Conservation (phyloP, 768 basidiomycete species). For the Lactifluus echinatus region DNA sequence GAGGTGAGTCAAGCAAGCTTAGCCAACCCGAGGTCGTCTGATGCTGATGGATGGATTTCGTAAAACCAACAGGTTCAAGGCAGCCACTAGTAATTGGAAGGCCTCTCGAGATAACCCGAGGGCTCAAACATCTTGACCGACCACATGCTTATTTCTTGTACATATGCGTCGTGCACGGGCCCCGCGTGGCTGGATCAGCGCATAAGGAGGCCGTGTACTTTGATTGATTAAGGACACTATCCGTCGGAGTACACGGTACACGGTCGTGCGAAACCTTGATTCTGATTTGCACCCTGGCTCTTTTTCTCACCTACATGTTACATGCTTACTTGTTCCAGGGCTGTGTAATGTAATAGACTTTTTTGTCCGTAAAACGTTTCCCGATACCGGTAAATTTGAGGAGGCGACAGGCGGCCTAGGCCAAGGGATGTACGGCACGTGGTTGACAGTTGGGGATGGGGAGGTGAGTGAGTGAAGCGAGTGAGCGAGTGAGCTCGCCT, state of each 20-base stretch:
- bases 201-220: neutral
- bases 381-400: neutral
- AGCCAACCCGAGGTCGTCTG: neutral
- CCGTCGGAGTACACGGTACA: neutral
- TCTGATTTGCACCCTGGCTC: constrained; percentile 2
- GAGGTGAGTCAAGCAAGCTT: constrained; percentile 37
- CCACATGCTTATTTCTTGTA: constrained; percentile 1
- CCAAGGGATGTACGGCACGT: neutral
- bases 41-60: constrained; percentile 2
- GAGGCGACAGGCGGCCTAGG: neutral
- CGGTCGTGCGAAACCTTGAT: constrained; percentile 2
- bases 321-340: neutral
- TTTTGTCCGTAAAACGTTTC: neutral
- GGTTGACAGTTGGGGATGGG: neutral
- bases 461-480: neutral
- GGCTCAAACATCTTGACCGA: constrained; percentile 13
- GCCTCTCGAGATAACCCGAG: constrained; percentile 47
- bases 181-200: neutral
- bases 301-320: no score
- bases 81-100: constrained; percentile 73
- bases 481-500: neutral
- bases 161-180: neutral
- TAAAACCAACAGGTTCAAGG: constrained; percentile 51
- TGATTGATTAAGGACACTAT: neutral
- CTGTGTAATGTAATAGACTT: constrained; percentile 2